Percentiles rank a stretch among this genome's conserved stretches.
These are phyloP conservation scores for Patellifolia procumbens DNA, from an alignment of 179 eudicot species.

Conservation along the genomic window DNA sequence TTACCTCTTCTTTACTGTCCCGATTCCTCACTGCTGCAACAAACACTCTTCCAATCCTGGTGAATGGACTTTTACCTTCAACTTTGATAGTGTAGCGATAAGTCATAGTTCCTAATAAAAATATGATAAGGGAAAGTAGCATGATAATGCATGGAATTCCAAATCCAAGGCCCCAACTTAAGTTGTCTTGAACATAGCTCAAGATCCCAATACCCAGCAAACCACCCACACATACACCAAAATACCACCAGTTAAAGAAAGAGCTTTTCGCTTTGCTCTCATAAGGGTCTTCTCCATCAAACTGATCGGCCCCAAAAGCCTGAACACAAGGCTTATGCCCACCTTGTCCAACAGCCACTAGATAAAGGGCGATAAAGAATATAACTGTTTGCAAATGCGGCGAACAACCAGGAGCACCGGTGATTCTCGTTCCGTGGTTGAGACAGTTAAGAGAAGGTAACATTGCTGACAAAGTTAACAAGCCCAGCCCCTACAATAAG, in stretches of 20 bases:
- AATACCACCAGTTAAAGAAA: slow-evolving; percentile 88
- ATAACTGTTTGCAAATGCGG: slow-evolving; percentile 33
- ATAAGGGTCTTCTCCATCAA: slow-evolving; percentile 52
- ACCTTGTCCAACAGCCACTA: slow-evolving; percentile 60
- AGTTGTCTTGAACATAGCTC: slow-evolving; percentile 68
- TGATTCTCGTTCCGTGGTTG: slow-evolving; percentile 21
- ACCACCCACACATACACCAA: slow-evolving; percentile 36
- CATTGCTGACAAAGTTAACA: slow-evolving; percentile 61
- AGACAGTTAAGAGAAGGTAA: slow-evolving; percentile 36
- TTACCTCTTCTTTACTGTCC: slow-evolving; percentile 29
- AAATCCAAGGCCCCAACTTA: slow-evolving; percentile 80
- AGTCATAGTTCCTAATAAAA: slow-evolving; percentile 50
- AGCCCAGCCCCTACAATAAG: slow-evolving; percentile 55
- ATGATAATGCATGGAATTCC: slow-evolving; percentile 74
- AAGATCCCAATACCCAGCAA: slow-evolving; percentile 37
- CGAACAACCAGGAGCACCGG: slow-evolving; percentile 28
- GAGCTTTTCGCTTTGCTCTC: slow-evolving; percentile 73
- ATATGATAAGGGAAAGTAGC: slow-evolving; percentile 51
- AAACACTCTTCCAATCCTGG: slow-evolving; percentile 62
- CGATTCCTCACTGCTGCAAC: slow-evolving; percentile 51
- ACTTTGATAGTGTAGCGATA: slow-evolving; percentile 46
- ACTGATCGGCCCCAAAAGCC: slow-evolving; percentile 91
- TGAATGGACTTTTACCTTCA: slow-evolving; percentile 47
- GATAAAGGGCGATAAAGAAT: slow-evolving; percentile 35
- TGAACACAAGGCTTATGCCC: slow-evolving; percentile 81